These are phyloP conservation scores for Microbotryum intermedium DNA, from an alignment of 1,284 basidiomycete species.

Conservation along the genomic window DNA sequence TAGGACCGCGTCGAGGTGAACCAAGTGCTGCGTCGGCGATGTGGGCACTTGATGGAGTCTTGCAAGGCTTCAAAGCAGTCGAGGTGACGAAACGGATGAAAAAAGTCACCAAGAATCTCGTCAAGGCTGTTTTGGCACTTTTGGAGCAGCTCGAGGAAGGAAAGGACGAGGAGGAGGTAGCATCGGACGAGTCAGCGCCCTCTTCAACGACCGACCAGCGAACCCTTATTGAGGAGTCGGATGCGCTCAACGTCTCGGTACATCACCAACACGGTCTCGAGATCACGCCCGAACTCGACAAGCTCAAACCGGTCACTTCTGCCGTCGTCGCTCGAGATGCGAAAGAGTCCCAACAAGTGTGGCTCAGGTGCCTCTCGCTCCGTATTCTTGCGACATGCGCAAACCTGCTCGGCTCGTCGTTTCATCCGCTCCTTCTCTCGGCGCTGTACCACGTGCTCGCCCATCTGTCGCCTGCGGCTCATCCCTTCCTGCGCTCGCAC, in stretches of 20 bases:
- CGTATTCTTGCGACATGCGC: slow-evolving; percentile 63
- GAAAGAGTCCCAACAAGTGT: slow-evolving; percentile 48
- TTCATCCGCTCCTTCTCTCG: slow-evolving; percentile 60
- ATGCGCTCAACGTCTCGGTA: background rate
- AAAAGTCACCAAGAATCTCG: slow-evolving; percentile 57
- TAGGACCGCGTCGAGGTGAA: slow-evolving; percentile 36
- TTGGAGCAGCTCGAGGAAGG: slow-evolving; percentile 52
- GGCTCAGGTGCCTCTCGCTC: slow-evolving; percentile 51
- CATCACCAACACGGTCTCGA: slow-evolving; percentile 14
- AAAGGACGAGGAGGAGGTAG: slow-evolving; percentile 20
- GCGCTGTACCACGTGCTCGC: slow-evolving; percentile 74
- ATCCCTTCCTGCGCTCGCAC: slow-evolving; percentile 56
- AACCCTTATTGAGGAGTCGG: background rate
- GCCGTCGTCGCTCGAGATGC: slow-evolving; percentile 9
- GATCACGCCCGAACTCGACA: slow-evolving; percentile 28
- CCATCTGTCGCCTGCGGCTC: slow-evolving; percentile 58
- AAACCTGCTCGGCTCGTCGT: slow-evolving; percentile 48
- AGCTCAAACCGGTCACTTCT: slow-evolving; percentile 30
- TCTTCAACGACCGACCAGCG: background rate
- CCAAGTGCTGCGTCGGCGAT: slow-evolving; percentile 52
- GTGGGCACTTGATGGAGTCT: slow-evolving; percentile 62
- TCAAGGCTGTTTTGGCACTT: slow-evolving; percentile 55
- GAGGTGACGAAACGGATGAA: slow-evolving; percentile 48
- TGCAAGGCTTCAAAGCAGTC: slow-evolving; percentile 43
- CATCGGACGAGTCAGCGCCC: slow-evolving; percentile 3